Evolutionary conservation across 2,329 filamentous ascomycete species (phyloP).

Genomic region (Hirsutella minnesotensis): DNA sequence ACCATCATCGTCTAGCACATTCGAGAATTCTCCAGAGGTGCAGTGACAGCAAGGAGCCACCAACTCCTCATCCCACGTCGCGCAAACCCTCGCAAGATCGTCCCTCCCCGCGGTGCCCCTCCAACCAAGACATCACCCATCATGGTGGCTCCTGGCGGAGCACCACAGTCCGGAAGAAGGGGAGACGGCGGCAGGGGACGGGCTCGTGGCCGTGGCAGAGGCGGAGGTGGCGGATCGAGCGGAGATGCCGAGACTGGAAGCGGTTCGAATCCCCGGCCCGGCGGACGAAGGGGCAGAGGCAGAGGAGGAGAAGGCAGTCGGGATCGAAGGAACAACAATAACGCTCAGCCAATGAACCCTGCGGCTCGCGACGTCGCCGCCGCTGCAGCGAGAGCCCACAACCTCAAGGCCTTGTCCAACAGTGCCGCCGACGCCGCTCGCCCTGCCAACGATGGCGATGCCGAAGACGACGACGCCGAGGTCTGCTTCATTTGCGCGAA

Average conservation of each 20-base stretch:
- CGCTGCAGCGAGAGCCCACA: slow-evolving; percentile 15
- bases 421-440: slow-evolving; percentile 11
- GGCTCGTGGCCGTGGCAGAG: slow-evolving; percentile 26
- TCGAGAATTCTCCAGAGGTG: too few species aligned
- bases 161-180: slow-evolving; percentile 8
- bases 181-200: slow-evolving; percentile 24
- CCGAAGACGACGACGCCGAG: slow-evolving; percentile 63
- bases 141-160: slow-evolving; percentile 11
- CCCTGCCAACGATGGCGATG: slow-evolving; percentile 43
- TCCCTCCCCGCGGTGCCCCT: background rate
- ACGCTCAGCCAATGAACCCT: slow-evolving; percentile 12
- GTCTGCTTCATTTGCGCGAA: slow-evolving; percentile 98
- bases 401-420: slow-evolving; percentile 9
- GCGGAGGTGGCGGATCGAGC: background rate
- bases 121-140: background rate
- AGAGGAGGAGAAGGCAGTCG: background rate
- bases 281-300: background rate
- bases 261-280: background rate
- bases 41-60: too few species aligned
- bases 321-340: slow-evolving; percentile 5
- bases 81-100: background rate
- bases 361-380: slow-evolving; percentile 19
- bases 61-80: too few species aligned
- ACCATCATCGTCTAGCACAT: too few species aligned
- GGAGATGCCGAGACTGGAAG: too few species aligned